Percentiles rank a stretch among this genome's conserved stretches.
Evolutionary conservation across 2,329 filamentous ascomycete species (phyloP).

Genomic region (Diaporthe sp.): DNA sequence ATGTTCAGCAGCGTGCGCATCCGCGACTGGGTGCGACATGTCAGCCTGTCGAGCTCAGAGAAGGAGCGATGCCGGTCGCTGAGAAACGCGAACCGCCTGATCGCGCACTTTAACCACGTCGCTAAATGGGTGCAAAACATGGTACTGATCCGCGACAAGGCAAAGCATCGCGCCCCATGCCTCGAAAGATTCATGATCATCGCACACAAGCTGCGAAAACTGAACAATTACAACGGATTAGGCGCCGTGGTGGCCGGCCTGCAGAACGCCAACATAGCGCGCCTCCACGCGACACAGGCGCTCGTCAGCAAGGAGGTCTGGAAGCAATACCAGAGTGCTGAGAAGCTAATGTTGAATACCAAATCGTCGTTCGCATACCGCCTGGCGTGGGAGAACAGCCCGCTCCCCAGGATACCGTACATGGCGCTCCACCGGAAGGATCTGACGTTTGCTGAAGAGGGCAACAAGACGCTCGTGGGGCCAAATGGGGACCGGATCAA

Average conservation of each 20-base stretch:
- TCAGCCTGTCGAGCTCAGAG: slow-evolving; percentile 79
- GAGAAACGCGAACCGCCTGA: slow-evolving; percentile 93
- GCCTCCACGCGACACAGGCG: slow-evolving; percentile 83
- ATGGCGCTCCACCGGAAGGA: slow-evolving; percentile 91
- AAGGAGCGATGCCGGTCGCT: slow-evolving; percentile 83
- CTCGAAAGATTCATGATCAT: slow-evolving; percentile 97
- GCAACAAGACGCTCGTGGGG: slow-evolving; percentile 90
- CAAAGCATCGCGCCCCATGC: slow-evolving; percentile 92
- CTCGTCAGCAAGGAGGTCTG: slow-evolving; percentile 79
- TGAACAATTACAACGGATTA: slow-evolving; percentile 97
- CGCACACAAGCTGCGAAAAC: slow-evolving; percentile 84
- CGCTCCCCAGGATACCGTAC: slow-evolving; percentile 91
- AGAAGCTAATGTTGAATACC: slow-evolving; percentile 92
- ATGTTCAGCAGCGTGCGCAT: slow-evolving; percentile 97
- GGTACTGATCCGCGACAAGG: slow-evolving; percentile 91
- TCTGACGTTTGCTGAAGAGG: slow-evolving; percentile 91
- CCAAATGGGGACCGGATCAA: slow-evolving; percentile 83
- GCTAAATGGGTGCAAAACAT: slow-evolving; percentile 87
- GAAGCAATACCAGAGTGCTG: slow-evolving; percentile 89
- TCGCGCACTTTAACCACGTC: slow-evolving; percentile 90
- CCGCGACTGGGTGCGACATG: slow-evolving; percentile 92
- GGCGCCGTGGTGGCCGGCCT: slow-evolving; percentile 95
- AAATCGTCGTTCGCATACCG: slow-evolving; percentile 96
- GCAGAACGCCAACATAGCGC: slow-evolving; percentile 88
- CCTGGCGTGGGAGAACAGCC: slow-evolving; percentile 97